A percentile compares a stretch with the other conserved stretches of the same genome.
Conservation (phyloP, 192 early-diverging fungal species). For the Backusella sp. region DNA sequence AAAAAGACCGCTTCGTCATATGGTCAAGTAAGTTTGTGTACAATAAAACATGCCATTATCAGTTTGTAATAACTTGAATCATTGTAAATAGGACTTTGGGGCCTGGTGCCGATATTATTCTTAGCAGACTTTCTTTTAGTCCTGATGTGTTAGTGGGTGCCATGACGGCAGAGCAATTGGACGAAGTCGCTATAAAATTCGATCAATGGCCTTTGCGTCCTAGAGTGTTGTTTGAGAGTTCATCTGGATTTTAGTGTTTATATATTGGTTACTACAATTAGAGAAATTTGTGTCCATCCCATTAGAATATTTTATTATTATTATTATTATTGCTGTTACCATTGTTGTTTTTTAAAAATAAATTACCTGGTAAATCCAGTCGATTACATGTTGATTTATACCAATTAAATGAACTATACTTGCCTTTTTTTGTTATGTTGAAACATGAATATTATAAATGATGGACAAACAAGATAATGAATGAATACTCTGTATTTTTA, state of each 20-base stretch:
- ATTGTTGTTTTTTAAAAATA: too few relatives aligned
- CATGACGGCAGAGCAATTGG: slow-evolving; percentile 43
- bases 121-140: slow-evolving; percentile 45
- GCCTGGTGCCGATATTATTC: slow-evolving; percentile 52
- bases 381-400: too few relatives aligned
- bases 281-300: not conserved
- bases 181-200: slow-evolving; percentile 51
- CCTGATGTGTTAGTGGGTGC: slow-evolving; percentile 37
- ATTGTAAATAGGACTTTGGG: slow-evolving; percentile 41
- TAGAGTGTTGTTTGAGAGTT: slow-evolving; percentile 44
- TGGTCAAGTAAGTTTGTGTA: slow-evolving; percentile 35
- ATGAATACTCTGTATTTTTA: too few relatives aligned
- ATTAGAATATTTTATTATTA: too few relatives aligned
- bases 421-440: too few relatives aligned
- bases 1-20: slow-evolving; percentile 25
- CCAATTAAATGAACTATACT: too few relatives aligned
- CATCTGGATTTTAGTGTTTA: slow-evolving; percentile 10
- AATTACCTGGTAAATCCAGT: too few relatives aligned
- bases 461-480: too few relatives aligned
- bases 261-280: not conserved
- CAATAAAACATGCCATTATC: too few relatives aligned
- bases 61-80: not conserved
- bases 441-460: too few relatives aligned
- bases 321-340: too few relatives aligned
- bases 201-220: slow-evolving; percentile 56